Base-by-base conservation (phyloP, 1,139 yeast genomes). In the Pneumocystis jirovecii region DNA sequence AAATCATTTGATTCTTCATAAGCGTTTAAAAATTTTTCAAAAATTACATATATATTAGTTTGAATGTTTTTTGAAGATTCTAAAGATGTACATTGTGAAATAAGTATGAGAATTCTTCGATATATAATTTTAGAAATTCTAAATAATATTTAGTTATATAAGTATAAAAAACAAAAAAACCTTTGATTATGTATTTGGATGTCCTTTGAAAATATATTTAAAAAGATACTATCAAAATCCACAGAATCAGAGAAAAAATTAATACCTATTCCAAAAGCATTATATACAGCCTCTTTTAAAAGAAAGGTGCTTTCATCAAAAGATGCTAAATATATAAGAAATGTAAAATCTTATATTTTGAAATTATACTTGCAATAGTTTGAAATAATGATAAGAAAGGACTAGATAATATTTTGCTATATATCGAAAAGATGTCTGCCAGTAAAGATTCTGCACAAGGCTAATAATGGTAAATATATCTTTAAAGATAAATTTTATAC, bases 391-490 rank as follows among this genome's bases (percentile, higher is more conserved):
- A 79, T 71, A 89, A 75, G 4, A 91, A 79, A 69, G 83, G 84
- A 1, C 82, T 85, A 0, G 84, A 81, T 45, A 87, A 78, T n/a
- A 80, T 75, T 21, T 81, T 83, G 64, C 85, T 85, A 74, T 87
- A 89, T 68, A 81, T 81, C 61, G 81, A 79, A 60, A 89, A 81
- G 67, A 93, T 75, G 72, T 88, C 95, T 68, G 85, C 89, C 72
- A 85, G 91, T 70, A 89, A 84, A 71, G 85, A 84, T 70, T 90
- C 96, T 0, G 96, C 90, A 74, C 96, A 89, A 1, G 95, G 91
- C 61, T 60, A 39, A 39, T 10, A 50, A 50, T 25, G 12, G 5
- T 60, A 21, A 60, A 17, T 31, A 42, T 19, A 10, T 25, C 21
- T 21, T 21, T 7, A 21, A 60, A 60, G 31, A 21, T 39, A 21